Evolutionary conservation across 768 basidiomycete genomes (phyloP), one percentile per base, ranked within the genome.

Genomic region (Boletus pseudopeckii): DNA sequence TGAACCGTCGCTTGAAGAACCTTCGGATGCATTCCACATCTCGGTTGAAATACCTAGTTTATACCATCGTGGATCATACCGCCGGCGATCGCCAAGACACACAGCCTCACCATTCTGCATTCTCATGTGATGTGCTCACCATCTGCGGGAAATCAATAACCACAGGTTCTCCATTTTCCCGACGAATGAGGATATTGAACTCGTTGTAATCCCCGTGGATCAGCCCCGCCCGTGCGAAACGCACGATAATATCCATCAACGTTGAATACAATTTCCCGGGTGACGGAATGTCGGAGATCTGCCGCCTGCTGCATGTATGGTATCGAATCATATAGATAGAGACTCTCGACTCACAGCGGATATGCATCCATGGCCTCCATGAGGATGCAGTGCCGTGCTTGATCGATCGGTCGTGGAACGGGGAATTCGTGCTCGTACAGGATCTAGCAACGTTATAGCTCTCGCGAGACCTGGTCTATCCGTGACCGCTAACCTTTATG

Each of bases 141-240:
- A 98, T 98, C 75, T 99, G 97, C 8, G 97, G 97, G 69, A 99
- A 99, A 75, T 99, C 97, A 63, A 99, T 99, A 40, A 99, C 84
- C 48, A 98, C 73, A 7, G 95, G 90, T 62, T 92, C 85, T 11
- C 81, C 81, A 42, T 72, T 75, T 49, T 86, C 85, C 43, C 90
- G 82, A 36, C 82, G 81, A 62, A 99, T 93, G 56, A 99, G 84
- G 60, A 99, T 94, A 71, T 99, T 98, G 77, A 98, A 99, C 67
- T 99, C 97, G 73, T 99, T 99, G 74, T 90, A 99, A 64, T 99
- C 97, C 39, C 97, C 95, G 64, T 99, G 97, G 48, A 99, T 98
- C n/a, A 99, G 80, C 6, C 97, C 97, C 15, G 89, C 84, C 36
- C 83, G 85, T 6, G 96, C 95, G 64, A 98, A 88, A 49, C 93